Conservation (phyloP, 768 basidiomycete genomes). For the Tylopilus sp. region DNA sequence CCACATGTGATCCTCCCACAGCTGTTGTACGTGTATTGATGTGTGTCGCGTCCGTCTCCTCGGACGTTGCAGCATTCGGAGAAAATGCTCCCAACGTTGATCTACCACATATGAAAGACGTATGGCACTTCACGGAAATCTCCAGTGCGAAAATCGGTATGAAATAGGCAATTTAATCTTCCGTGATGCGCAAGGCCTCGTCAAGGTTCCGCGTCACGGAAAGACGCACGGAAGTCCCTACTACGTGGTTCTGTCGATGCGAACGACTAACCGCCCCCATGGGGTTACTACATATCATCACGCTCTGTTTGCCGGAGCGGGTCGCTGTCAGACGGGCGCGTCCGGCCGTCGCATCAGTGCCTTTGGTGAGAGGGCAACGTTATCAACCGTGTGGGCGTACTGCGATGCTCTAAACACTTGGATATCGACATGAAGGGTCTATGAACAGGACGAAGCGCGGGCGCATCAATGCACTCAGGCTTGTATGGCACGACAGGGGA, state of each 20-base stretch:
- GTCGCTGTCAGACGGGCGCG: neutral
- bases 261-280: neutral
- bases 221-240: no score
- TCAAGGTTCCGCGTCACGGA: no score
- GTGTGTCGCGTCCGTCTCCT: neutral
- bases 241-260: neutral
- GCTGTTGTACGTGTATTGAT: neutral
- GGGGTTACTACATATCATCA: neutral
- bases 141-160: neutral
- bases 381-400: neutral
- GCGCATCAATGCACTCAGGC: neutral
- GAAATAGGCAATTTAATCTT: neutral
- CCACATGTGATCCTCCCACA: neutral
- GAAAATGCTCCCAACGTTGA: neutral
- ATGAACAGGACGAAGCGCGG: neutral
- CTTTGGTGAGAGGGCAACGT: neutral
- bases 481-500: no score
- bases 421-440: neutral
- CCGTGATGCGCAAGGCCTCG: neutral
- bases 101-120: neutral
- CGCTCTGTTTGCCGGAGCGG: neutral
- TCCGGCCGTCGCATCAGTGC: neutral
- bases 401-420: neutral
- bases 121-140: conserved; percentile 1
- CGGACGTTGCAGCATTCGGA: conserved; percentile 1